Conservation (phyloP, 257 asterid genomes). For the Leonotis leonurus region DNA sequence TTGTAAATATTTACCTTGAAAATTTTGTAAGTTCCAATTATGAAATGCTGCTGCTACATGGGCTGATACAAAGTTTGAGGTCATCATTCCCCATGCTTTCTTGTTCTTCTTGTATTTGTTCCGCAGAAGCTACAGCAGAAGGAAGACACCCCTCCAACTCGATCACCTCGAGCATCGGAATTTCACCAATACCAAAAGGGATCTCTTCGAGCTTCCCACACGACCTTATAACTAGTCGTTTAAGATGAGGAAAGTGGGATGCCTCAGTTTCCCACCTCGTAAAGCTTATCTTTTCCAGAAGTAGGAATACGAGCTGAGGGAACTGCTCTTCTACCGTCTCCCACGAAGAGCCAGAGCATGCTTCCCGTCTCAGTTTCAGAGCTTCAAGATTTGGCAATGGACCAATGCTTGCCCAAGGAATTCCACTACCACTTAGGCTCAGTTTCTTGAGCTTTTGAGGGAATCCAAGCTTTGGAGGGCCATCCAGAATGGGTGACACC, state of each 20-base stretch:
- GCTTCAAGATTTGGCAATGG: conserved; percentile 11
- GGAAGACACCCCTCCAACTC: background rate
- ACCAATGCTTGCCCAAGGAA: conserved; percentile 10
- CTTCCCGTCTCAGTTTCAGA: background rate
- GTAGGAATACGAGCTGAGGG: background rate
- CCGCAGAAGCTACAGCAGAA: conserved; percentile 1
- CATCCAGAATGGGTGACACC: background rate
- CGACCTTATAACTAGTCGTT: background rate
- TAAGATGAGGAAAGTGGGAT: background rate
- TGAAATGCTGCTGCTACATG: too few relatives aligned
- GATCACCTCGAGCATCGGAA: background rate
- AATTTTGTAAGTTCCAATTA: too few relatives aligned
- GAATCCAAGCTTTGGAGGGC: background rate
- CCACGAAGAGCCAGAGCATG: background rate
- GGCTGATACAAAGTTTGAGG: background rate
- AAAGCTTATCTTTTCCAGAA: background rate
- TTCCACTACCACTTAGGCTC: background rate
- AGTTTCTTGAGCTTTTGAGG: background rate
- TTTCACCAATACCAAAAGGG: background rate
- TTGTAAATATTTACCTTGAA: too few relatives aligned
- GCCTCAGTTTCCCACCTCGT: background rate
- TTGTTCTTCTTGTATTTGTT: conserved; percentile 8
- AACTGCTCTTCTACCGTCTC: background rate
- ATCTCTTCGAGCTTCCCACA: background rate
- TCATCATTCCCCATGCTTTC: background rate